These are phyloP conservation scores for Suillus plorans DNA, from an alignment of 768 basidiomycete genomes.

Conservation along the genomic window DNA sequence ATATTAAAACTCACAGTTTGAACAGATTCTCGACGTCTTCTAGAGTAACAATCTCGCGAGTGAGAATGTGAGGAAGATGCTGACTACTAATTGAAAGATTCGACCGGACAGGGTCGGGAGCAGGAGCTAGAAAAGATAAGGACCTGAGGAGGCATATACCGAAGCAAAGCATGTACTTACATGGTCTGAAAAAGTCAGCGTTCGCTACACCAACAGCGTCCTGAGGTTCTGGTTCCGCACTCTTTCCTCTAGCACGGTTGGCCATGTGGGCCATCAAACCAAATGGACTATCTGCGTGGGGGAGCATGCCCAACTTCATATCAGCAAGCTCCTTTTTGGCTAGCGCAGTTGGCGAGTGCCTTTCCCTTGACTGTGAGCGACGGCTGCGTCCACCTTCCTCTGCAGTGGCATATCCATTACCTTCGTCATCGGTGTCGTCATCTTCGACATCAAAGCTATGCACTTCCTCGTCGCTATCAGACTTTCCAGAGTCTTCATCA, in stretches of 20 bases:
- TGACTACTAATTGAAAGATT: constrained; percentile 42
- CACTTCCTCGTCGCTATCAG: constrained; percentile 40
- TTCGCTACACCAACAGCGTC: constrained; percentile 65
- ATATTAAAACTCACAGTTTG: constrained; percentile 49
- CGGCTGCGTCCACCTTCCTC: constrained; percentile 16
- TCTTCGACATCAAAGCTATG: constrained; percentile 41
- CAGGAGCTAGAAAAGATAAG: constrained; percentile 34
- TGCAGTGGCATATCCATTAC: constrained; percentile 27
- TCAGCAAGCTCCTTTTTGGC: constrained; percentile 37
- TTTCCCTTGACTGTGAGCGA: constrained; percentile 17
- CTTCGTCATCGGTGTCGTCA: constrained; percentile 39
- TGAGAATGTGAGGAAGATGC: constrained; percentile 64
- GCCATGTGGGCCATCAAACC: constrained; percentile 74
- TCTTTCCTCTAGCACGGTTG: constrained; percentile 44
- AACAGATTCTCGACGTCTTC: constrained; percentile 72
- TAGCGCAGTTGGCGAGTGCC: constrained; percentile 31
- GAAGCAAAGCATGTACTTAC: constrained; percentile 36
- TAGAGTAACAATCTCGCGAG: constrained; percentile 59
- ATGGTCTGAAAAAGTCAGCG: constrained; percentile 64
- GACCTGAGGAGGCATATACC: not conserved
- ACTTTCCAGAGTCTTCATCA: constrained; percentile 39
- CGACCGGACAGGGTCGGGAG: constrained; percentile 39
- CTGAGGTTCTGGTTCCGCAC: constrained; percentile 44
- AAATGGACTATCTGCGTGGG: constrained; percentile 63
- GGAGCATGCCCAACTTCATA: constrained; percentile 56